Evolutionary conservation across 495 filamentous ascomycete genomes (phyloP).

Genomic region (Hypoxylon perforatum): DNA sequence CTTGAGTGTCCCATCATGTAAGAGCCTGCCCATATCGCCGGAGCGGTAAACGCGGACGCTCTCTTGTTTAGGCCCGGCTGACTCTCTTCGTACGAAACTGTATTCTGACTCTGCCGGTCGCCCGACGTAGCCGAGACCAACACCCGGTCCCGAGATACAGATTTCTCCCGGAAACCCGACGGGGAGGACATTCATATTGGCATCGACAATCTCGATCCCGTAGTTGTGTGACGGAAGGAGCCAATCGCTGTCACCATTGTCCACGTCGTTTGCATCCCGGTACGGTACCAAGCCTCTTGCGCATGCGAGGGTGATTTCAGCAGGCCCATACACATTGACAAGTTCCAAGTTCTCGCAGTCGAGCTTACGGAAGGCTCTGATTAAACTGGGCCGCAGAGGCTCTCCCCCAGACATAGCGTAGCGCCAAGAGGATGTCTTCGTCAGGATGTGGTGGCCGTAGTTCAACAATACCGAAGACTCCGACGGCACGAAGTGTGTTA

Average conservation of each 20-base stretch:
- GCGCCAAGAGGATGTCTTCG: constrained; percentile 25
- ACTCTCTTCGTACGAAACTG: constrained; percentile 44
- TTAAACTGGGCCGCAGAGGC: constrained; percentile 3
- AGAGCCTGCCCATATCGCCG: constrained; percentile 53
- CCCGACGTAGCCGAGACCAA: constrained; percentile 48
- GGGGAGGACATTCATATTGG: constrained; percentile 50
- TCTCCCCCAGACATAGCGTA: constrained; percentile 42
- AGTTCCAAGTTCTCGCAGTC: too few relatives aligned
- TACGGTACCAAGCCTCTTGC: constrained; percentile 7
- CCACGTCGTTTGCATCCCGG: not conserved
- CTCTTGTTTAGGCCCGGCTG: constrained; percentile 20
- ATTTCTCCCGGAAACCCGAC: constrained; percentile 49
- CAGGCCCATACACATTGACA: constrained; percentile 36
- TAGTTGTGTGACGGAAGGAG: constrained; percentile 40
- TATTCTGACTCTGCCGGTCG: constrained; percentile 19
- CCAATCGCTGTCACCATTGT: not conserved
- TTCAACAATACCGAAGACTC: constrained; percentile 36
- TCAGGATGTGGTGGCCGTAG: constrained; percentile 17
- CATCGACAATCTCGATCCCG: constrained; percentile 55
- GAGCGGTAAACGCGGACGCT: constrained; percentile 47
- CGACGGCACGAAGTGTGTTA: constrained; percentile 35
- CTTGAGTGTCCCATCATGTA: constrained; percentile 48
- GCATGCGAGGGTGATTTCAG: constrained; percentile 23
- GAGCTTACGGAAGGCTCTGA: constrained; percentile 12
- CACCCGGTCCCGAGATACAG: constrained; percentile 48